Evolutionary conservation across 805 yeast genomes (phyloP).

Genomic region (Scheffersomyces stipitis): DNA sequence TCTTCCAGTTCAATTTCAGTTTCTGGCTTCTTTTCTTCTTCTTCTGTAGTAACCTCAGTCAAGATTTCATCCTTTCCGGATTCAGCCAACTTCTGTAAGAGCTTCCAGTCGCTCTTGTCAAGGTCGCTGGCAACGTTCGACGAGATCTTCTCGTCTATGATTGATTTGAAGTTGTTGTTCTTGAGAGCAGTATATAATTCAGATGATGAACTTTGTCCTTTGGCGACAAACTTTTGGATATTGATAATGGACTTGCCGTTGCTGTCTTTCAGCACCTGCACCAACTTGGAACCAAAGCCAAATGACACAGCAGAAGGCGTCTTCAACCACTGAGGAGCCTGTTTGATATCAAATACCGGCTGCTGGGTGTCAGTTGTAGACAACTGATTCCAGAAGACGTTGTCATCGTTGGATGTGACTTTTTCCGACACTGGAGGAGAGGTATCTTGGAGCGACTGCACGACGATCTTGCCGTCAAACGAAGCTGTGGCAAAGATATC

Average conservation of each 20-base stretch:
- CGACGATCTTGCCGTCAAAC: constrained; percentile 75
- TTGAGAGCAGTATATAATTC: constrained; percentile 58
- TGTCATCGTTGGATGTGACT: constrained; percentile 51
- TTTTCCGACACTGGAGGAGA: constrained; percentile 52
- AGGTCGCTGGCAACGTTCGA: constrained; percentile 32
- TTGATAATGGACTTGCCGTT: constrained; percentile 41
- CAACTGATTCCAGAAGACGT: constrained; percentile 83
- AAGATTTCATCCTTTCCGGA: constrained; percentile 43
- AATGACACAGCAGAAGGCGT: constrained; percentile 73
- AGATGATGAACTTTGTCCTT: constrained; percentile 35
- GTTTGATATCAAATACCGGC: constrained; percentile 67
- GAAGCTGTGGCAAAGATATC: constrained; percentile 88
- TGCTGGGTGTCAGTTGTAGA: constrained; percentile 68
- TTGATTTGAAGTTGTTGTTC: constrained; percentile 49
- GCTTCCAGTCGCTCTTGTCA: constrained; percentile 63
- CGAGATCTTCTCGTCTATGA: constrained; percentile 55
- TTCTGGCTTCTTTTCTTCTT: constrained; percentile 4
- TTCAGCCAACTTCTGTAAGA: constrained; percentile 51
- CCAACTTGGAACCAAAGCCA: constrained; percentile 93
- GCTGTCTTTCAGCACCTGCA: constrained; percentile 47
- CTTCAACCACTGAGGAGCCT: constrained; percentile 89
- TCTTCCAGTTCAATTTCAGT: constrained; percentile 7
- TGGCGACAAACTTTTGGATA: constrained; percentile 43
- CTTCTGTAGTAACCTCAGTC: constrained; percentile 14
- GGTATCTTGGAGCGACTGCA: constrained; percentile 89